These are phyloP conservation scores for Paulownia fortunei DNA, from an alignment of 257 asterid species.

Conservation along the genomic window DNA sequence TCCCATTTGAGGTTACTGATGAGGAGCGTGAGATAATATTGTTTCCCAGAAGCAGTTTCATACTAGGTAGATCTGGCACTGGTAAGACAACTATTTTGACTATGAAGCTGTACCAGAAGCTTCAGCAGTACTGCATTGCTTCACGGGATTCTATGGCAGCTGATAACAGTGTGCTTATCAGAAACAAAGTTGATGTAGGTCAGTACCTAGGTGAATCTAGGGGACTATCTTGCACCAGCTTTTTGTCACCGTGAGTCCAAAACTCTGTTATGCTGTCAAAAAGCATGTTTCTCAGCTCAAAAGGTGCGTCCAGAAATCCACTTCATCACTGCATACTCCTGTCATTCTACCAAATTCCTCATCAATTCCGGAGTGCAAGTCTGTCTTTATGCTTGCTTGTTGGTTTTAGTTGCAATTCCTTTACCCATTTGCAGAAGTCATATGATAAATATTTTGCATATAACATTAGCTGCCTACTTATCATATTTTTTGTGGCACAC, in stretches of 20 bases:
- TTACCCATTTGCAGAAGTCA: background rate
- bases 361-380: background rate
- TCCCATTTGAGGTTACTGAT: slow-evolving; percentile 76
- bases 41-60: slow-evolving; percentile 58
- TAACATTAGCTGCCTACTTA: background rate
- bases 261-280: slow-evolving; percentile 73
- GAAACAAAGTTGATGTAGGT: slow-evolving; percentile 6
- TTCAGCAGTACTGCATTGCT: slow-evolving; percentile 53
- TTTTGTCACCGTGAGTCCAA: slow-evolving; percentile 75
- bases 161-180: background rate
- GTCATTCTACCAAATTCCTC: background rate
- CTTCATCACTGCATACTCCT: background rate
- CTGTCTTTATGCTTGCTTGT: background rate
- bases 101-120: slow-evolving; percentile 56
- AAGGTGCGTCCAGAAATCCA: slow-evolving; percentile 41
- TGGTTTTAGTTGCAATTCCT: background rate
- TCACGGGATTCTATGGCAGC: slow-evolving; percentile 32
- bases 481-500: background rate
- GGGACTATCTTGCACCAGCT: slow-evolving; percentile 51
- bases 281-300: slow-evolving; percentile 59
- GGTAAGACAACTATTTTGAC: slow-evolving; percentile 75
- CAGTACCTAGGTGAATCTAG: slow-evolving; percentile 1
- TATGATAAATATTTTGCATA: background rate
- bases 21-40: slow-evolving; percentile 62
- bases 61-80: slow-evolving; percentile 77